Base-by-base conservation (phyloP, 2,329 filamentous ascomycete genomes). In the Trematosphaeria pertusa region DNA sequence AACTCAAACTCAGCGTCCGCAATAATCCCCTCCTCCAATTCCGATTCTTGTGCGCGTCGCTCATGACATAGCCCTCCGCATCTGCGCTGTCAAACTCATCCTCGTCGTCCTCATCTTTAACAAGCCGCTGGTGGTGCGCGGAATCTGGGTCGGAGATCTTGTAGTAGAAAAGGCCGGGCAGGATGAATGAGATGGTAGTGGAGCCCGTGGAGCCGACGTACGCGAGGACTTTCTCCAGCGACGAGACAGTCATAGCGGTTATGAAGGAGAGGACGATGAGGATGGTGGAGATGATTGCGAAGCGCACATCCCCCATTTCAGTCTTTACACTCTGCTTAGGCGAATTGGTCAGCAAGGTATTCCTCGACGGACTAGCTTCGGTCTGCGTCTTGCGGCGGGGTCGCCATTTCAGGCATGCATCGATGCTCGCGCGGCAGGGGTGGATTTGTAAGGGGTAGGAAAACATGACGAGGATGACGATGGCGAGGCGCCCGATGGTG, bases 81-180 rank as follows among this genome's bases (percentile, higher is more conserved):
- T 82, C 83, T 1, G 78, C 78, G 14, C 74, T 76, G 7, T 79
- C 78, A 19, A 79, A 80, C 37, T 88, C 87, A 28, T 82, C 79
- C n/a, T 86, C 85, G 54, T 93, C 89, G 61, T 97, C 94, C 57
- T 97, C 91, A 64, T 94, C 91, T 70, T 97, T 97, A 53, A 91
- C 78, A 8, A 97, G 78, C 11, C 88, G 84, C 69, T 96, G 93
- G 61, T 97, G 91, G 53, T 93, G 85, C 20, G 87, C 82, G 34
- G 89, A 93, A 44, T 96, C 88, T 0, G 94, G 94, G 18, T 90
- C 86, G 10, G 91, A 95, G 50, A 99, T 97, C 74, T 97, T 97
- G 76, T 97, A 99, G 73, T 97, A 99, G 72, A 99, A 99, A 3
- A 99, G 75, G 0, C 94, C 94, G 0, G 94, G 94, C 0, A 99